Evolutionary conservation across 169 alveolate genomes (phyloP).

Genomic region (Ichthyophthirius multifiliis): DNA sequence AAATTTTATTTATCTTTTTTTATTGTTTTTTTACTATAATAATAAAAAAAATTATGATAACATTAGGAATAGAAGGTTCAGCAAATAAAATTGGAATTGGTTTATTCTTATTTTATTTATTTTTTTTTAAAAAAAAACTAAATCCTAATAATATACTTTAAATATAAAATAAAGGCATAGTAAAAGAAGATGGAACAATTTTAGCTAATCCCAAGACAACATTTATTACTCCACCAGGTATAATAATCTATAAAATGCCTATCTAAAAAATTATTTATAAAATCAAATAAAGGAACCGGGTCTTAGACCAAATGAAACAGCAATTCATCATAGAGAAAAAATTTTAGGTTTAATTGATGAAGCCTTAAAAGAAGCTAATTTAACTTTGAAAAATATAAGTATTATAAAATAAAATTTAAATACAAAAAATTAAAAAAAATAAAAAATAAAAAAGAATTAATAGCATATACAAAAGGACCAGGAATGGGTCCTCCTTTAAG

Average conservation of each 20-base stretch:
- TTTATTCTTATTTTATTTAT: neutral
- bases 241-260: neutral
- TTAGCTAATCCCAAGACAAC: slow-evolving; percentile 96
- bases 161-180: slow-evolving; percentile 81
- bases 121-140: neutral
- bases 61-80: slow-evolving; percentile 97
- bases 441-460: slow-evolving; percentile 74
- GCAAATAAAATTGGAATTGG: slow-evolving; percentile 97
- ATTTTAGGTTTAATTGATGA: slow-evolving; percentile 84
- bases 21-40: too few species aligned
- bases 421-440: slow-evolving; percentile 88
- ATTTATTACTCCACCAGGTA: slow-evolving; percentile 96
- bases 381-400: slow-evolving; percentile 79
- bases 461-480: slow-evolving; percentile 99
- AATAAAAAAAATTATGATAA: slow-evolving; percentile 18
- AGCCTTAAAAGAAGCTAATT: slow-evolving; percentile 89
- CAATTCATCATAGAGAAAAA: slow-evolving; percentile 94
- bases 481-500: slow-evolving; percentile 98
- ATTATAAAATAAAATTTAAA: neutral
- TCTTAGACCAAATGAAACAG: slow-evolving; percentile 97
- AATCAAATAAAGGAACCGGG: slow-evolving; percentile 85
- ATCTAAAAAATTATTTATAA: neutral
- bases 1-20: too few species aligned
- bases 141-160: neutral
- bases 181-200: slow-evolving; percentile 90